phyloP scores from a whole-genome alignment of 148 eudicot species.

The Chenopodium berlandieri region DNA sequence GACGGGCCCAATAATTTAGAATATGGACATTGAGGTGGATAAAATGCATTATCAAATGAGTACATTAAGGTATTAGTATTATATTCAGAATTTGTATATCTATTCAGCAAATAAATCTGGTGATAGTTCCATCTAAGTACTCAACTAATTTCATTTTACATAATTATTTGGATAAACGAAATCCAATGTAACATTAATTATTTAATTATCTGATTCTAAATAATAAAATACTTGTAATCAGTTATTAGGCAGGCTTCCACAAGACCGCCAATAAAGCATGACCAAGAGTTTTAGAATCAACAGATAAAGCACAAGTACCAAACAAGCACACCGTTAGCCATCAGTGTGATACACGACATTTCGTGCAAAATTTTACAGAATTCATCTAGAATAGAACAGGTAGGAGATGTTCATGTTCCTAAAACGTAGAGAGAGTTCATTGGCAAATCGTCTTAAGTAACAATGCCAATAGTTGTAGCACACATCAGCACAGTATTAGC shows the following conservation, averaged over 20 bases:
- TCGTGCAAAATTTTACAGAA: constrained; percentile 11
- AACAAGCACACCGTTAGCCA: constrained; percentile 5
- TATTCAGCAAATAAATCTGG: neutral
- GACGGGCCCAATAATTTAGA: neutral
- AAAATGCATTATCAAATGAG: constrained; percentile 1
- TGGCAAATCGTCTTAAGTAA: constrained; percentile 3
- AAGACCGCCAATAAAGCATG: neutral
- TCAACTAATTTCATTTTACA: constrained; percentile 1
- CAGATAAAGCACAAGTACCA: neutral
- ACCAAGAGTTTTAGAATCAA: neutral
- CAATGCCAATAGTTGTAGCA: constrained; percentile 20
- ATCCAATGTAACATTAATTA: constrained; percentile 12
- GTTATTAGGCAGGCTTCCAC: constrained; percentile 17
- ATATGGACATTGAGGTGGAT: constrained; percentile 10
- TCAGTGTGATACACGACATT: constrained; percentile 29
- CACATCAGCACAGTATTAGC: constrained; percentile 19
- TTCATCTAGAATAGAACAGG: constrained; percentile 4
- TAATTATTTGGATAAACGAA: neutral
- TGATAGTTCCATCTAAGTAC: neutral
- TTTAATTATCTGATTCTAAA: neutral
- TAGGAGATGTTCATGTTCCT: constrained; percentile 10
- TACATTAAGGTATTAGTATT: neutral
- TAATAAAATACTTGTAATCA: neutral
- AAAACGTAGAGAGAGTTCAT: constrained; percentile 9
- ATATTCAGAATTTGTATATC: neutral